Evolutionary conservation across 306 rosid genomes (phyloP), one percentile per base, ranked within the genome.

Genomic region (Cucumis melo): DNA sequence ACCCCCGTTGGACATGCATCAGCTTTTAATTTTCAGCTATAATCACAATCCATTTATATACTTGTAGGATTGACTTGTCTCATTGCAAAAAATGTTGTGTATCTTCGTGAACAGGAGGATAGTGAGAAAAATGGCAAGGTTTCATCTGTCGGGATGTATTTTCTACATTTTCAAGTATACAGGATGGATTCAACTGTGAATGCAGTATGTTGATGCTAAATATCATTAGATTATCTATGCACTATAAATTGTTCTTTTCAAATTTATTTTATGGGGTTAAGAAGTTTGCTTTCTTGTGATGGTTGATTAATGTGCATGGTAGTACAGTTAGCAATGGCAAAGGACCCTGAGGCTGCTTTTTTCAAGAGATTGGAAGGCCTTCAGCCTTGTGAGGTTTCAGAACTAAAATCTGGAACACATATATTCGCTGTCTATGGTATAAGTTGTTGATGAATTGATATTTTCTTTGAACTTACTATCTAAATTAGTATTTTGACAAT

Each of bases 301-400:
- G 79, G 27, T 41, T 42, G 64, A 56, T 60, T 20, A 36, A 58
- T 42, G 4, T 32, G 17, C 42, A 53, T 65, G 65, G 50, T 78
- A 39, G 38, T 88, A 83, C 87, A 95, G 99, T 83, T 95, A 86
- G 99, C 97, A 0, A 92, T 95, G 91, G 97, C 99, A 39, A 95
- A 95, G 89, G 99, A 95, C 80, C 98, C 99, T 36, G 96, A 95
- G 77, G 92, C 97, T 77, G 96, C 92, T 34, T 95, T 95, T 83
- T 95, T 95, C 83, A 95, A 95, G 84, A 92, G 96, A 80, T 89
- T 95, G 96, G 98, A 95, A 88, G 98, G 99, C 87, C 98, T 95
- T 81, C 96, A 89, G 82, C 99, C 99, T 82, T 95, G 98, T 89
- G 99, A 95, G 87, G 94, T 95, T 77, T 89, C 93, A 4, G 98